Percentiles rank a stretch among this genome's conserved stretches.
Conservation (phyloP, 2,329 filamentous ascomycete species). For the Penicillium sp. region DNA sequence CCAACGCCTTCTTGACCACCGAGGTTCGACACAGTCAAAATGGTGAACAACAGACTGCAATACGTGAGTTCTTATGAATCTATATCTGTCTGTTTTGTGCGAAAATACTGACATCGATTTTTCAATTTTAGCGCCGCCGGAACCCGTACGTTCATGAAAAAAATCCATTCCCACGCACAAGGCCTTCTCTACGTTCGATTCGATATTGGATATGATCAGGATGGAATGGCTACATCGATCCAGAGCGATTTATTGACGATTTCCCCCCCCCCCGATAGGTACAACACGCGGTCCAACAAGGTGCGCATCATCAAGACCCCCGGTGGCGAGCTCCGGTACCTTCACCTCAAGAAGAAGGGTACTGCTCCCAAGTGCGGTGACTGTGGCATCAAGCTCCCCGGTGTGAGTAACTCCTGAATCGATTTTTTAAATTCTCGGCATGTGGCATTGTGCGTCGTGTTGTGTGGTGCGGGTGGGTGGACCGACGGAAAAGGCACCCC, state of each 20-base stretch:
- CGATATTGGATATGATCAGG: slow-evolving; percentile 22
- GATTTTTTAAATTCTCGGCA: slow-evolving; percentile 16
- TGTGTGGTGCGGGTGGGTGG: slow-evolving; percentile 18
- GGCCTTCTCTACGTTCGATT: slow-evolving; percentile 20
- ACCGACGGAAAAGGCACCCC: slow-evolving; percentile 8
- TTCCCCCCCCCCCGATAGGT: slow-evolving; percentile 56
- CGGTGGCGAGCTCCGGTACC: slow-evolving; percentile 89
- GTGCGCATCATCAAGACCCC: slow-evolving; percentile 95
- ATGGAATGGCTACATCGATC: slow-evolving; percentile 3
- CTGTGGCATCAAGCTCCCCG: slow-evolving; percentile 95
- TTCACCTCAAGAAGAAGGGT: slow-evolving; percentile 99
- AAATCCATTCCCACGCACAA: slow-evolving; percentile 19
- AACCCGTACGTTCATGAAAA: slow-evolving; percentile 66
- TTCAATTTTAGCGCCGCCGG: slow-evolving; percentile 63
- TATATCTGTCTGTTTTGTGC: neutral
- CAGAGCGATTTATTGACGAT: slow-evolving; percentile 34
- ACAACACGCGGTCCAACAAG: slow-evolving; percentile 98
- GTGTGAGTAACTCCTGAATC: slow-evolving; percentile 68
- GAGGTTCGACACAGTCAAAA: slow-evolving; percentile 50
- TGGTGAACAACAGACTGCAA: slow-evolving; percentile 55
- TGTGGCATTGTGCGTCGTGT: slow-evolving; percentile 13
- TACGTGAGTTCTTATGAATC: slow-evolving; percentile 40
- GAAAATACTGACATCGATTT: slow-evolving; percentile 29
- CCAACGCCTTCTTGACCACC: slow-evolving; percentile 46
- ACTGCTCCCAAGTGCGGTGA: slow-evolving; percentile 99